Evolutionary conservation across 176 grass and related monocot species (phyloP).

Genomic region (Ensete ventricosum): DNA sequence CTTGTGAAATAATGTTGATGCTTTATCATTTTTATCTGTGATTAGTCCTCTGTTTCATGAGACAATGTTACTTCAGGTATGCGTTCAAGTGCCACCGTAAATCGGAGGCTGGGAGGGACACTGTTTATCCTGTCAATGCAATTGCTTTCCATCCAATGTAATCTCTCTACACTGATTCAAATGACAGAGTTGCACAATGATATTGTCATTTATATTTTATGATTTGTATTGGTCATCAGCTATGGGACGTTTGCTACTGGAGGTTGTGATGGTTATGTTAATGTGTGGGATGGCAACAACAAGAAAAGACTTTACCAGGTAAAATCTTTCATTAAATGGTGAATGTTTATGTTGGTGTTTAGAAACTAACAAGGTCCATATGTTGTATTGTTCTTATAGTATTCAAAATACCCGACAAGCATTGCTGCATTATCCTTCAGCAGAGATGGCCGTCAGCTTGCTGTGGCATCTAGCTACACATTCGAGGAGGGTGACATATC

Average conservation of each 20-base stretch:
- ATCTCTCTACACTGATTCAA: slow-evolving; percentile 5
- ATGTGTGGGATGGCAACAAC: slow-evolving; percentile 98
- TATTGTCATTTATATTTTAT: slow-evolving; percentile 1
- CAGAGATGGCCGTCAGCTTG: slow-evolving; percentile 80
- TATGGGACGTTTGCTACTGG: slow-evolving; percentile 98
- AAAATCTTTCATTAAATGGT: slow-evolving; percentile 19
- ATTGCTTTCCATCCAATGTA: slow-evolving; percentile 99
- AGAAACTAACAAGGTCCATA: background rate
- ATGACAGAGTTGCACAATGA: background rate
- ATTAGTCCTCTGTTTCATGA: slow-evolving; percentile 4
- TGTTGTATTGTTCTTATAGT: slow-evolving; percentile 43
- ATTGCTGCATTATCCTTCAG: slow-evolving; percentile 92
- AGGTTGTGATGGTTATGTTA: slow-evolving; percentile 93
- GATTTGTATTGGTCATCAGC: slow-evolving; percentile 25
- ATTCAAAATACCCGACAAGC: slow-evolving; percentile 83
- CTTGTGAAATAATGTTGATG: background rate
- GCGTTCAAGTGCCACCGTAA: slow-evolving; percentile 97
- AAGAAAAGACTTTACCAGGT: slow-evolving; percentile 99
- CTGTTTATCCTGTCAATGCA: slow-evolving; percentile 91
- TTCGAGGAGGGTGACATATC: slow-evolving; percentile 86
- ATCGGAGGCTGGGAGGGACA: slow-evolving; percentile 84
- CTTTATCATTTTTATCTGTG: background rate
- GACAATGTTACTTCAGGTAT: slow-evolving; percentile 51
- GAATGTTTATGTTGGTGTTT: too few relatives aligned
- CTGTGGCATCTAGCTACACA: slow-evolving; percentile 93